Conservation (phyloP, 1,284 basidiomycete species). For the Rhodotorula sp. region DNA sequence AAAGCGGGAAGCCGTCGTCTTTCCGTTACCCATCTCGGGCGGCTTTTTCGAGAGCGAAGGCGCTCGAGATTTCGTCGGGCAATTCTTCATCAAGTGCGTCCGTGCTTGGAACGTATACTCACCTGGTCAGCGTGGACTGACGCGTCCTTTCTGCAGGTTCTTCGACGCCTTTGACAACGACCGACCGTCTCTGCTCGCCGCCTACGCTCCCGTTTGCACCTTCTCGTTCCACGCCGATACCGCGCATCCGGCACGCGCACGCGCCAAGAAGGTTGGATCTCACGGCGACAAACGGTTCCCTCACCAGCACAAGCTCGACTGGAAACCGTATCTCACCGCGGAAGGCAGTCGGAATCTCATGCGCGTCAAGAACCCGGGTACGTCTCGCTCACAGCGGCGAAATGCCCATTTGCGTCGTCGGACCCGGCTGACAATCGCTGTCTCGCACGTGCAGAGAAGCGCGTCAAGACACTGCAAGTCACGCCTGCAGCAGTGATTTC, state of each 20-base stretch:
- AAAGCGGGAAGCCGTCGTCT: conserved; percentile 53
- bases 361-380: conserved; percentile 60
- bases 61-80: conserved; percentile 63
- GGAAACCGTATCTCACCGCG: conserved; percentile 66
- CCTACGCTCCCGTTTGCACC: conserved; percentile 77
- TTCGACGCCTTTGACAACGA: conserved; percentile 80
- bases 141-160: conserved; percentile 57
- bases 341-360: conserved; percentile 63
- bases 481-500: conserved; percentile 67
- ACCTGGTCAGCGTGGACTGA: background rate
- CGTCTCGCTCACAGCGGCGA: background rate
- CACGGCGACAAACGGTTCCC: conserved; percentile 56
- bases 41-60: conserved; percentile 66
- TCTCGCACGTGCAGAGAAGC: conserved; percentile 54
- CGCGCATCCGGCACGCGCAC: conserved; percentile 67
- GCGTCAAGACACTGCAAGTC: conserved; percentile 67
- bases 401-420: too few relatives aligned
- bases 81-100: conserved; percentile 70
- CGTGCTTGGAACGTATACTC: background rate
- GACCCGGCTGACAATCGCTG: background rate
- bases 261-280: conserved; percentile 57
- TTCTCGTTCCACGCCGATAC: conserved; percentile 87
- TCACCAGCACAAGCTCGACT: conserved; percentile 74
- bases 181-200: conserved; percentile 65
- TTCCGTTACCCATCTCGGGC: conserved; percentile 68